These are phyloP conservation scores for Chytriomyces confervae DNA, from an alignment of 192 early-diverging fungal species.

Conservation along the genomic window DNA sequence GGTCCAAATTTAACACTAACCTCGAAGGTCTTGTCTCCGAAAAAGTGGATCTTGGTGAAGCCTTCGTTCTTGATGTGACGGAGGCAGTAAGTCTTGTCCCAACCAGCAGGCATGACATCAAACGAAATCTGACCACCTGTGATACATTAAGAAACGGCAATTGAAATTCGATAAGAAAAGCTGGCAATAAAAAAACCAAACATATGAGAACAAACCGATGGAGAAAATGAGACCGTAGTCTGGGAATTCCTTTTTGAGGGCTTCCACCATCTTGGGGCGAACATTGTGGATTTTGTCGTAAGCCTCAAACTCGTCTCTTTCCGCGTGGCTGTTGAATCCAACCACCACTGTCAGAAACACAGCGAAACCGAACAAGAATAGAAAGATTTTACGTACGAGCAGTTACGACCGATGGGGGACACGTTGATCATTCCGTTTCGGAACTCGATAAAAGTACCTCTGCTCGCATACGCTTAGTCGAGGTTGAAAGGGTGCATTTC, in stretches of 20 bases:
- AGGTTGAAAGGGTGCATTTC: too few relatives aligned
- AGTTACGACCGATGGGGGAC: slow-evolving; percentile 96
- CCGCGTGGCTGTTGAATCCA: slow-evolving; percentile 60
- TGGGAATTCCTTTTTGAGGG: slow-evolving; percentile 80
- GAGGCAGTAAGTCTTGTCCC: slow-evolving; percentile 99
- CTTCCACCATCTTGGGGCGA: slow-evolving; percentile 85
- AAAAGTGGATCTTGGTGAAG: slow-evolving; percentile 94
- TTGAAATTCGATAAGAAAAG: background rate
- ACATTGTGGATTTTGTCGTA: slow-evolving; percentile 87
- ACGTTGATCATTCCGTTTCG: slow-evolving; percentile 99
- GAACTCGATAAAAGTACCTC: slow-evolving; percentile 98
- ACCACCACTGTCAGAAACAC: background rate
- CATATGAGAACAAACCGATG: slow-evolving; percentile 65
- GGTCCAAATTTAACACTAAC: slow-evolving; percentile 25
- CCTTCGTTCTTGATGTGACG: slow-evolving; percentile 83
- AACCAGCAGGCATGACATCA: slow-evolving; percentile 97
- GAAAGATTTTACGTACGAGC: slow-evolving; percentile 60
- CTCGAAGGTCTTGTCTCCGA: slow-evolving; percentile 97
- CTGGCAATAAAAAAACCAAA: slow-evolving; percentile 9
- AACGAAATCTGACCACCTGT: slow-evolving; percentile 96
- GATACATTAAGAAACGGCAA: background rate
- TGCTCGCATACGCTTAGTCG: slow-evolving; percentile 30
- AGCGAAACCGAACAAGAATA: background rate
- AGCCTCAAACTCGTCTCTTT: slow-evolving; percentile 90
- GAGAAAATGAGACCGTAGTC: slow-evolving; percentile 91